Conservation (phyloP, 176 grass and related monocot genomes). For the Cenchrus americanus region DNA sequence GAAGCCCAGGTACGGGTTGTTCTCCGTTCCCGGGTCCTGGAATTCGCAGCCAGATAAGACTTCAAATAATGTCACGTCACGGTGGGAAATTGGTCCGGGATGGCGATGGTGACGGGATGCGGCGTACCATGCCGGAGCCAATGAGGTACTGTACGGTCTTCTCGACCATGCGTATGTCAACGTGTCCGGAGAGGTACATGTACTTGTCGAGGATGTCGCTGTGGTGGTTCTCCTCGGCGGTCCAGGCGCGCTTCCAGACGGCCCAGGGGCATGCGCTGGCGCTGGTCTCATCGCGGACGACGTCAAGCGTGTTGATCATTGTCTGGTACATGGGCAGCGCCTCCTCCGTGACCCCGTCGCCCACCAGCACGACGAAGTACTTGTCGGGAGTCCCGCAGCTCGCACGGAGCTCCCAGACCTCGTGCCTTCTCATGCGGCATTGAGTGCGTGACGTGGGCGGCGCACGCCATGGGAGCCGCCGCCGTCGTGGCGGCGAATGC, state of each 20-base stretch:
- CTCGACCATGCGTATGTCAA: conserved; percentile 91
- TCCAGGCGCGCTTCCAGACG: conserved; percentile 86
- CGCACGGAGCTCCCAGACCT: conserved; percentile 66
- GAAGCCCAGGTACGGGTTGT: conserved; percentile 92
- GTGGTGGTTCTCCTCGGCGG: conserved; percentile 92
- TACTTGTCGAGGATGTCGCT: conserved; percentile 87
- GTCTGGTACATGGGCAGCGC: conserved; percentile 96
- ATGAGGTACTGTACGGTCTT: conserved; percentile 94
- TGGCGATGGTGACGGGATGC: background rate
- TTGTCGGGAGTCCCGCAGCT: conserved; percentile 72
- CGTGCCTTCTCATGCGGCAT: too few species aligned
- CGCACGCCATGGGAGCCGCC: too few species aligned
- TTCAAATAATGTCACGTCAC: background rate
- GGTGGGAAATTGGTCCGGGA: background rate
- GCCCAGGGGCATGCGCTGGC: conserved; percentile 88
- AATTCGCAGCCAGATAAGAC: too few species aligned
- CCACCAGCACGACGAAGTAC: conserved; percentile 78
- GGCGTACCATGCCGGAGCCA: conserved; percentile 87
- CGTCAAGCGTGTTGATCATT: conserved; percentile 98
- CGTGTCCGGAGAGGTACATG: conserved; percentile 86
- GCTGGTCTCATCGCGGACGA: conserved; percentile 86
- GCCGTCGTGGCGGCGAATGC: too few species aligned
- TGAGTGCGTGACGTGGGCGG: too few species aligned
- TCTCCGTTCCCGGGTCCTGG: conserved; percentile 84
- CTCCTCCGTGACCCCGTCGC: conserved; percentile 97